Base-by-base conservation (phyloP, 2,329 filamentous ascomycete genomes). In the Aspergillus udagawae region DNA sequence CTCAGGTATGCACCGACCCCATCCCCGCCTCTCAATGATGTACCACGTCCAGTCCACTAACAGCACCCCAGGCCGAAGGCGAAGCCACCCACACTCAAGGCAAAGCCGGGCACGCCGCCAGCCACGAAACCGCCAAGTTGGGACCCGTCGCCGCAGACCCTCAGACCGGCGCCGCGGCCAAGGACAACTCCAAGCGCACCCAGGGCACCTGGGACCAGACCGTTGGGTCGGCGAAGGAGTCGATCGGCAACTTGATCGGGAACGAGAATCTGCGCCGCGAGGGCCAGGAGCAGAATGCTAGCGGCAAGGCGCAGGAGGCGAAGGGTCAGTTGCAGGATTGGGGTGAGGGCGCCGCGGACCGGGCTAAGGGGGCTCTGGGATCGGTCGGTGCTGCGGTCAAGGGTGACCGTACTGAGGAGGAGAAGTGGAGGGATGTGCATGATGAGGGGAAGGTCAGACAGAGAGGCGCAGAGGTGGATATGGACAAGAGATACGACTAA, bases 141-240 rank as follows among this genome's bases (percentile, higher is more conserved):
- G 91, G 89, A 4, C 86, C 88, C 59, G 80, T 87, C 71, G 85
- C 87, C 25, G 82, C 90, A 0, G 70, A 73, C 57, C 87, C 87
- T 10, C 80, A 86, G 52, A 83, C 85, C 0, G 91, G 91, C 50
- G 88, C 86, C 38, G 79, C 89, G 51, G 83, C 87, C 60, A 82
- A 84, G 64, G 91, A 96, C 74, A 81, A 90, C 74, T 80, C 86
- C 10, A 80, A 93, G 72, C 90, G 92, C 63, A 78, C 82, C 23
- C 72, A 84, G 20, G 92, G 93, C 47, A 82, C 82, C 20, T 95
- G 89, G 86, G 91, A 96, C 79, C 92, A 97, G 78, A 96, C 91
- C 4, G 70, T 92, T n/a, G 93, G 92, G 53, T 84, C 88, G 1
- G 87, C 87, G 47, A 97, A 97, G 80, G 91, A 97, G 73, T 80